These are phyloP conservation scores for Elsinoe fawcettii DNA, from an alignment of 2,329 filamentous ascomycete genomes.

Conservation along the genomic window DNA sequence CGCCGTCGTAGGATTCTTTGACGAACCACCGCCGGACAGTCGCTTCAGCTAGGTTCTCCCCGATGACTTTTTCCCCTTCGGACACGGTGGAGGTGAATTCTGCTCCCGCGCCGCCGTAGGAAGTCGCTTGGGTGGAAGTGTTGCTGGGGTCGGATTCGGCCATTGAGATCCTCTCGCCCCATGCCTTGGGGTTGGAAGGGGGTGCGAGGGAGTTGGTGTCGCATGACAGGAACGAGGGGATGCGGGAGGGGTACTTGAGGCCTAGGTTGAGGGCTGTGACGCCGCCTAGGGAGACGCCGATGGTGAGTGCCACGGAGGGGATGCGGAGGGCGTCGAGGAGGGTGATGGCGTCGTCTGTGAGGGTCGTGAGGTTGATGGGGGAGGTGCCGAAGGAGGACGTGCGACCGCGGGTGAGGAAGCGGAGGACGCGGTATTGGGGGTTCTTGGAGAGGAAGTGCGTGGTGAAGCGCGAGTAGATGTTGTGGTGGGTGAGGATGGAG, in stretches of 20 bases:
- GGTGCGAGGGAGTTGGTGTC: slow-evolving; percentile 71
- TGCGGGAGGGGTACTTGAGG: slow-evolving; percentile 53
- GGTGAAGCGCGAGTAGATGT: slow-evolving; percentile 75
- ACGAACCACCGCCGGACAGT: slow-evolving; percentile 74
- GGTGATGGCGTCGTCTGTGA: slow-evolving; percentile 59
- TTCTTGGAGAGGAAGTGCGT: slow-evolving; percentile 50
- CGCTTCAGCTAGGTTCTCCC: slow-evolving; percentile 54
- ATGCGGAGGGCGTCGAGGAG: slow-evolving; percentile 65
- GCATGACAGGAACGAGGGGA: slow-evolving; percentile 60
- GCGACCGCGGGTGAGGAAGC: slow-evolving; percentile 70
- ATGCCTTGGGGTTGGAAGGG: slow-evolving; percentile 66
- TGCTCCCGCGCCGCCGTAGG: neutral
- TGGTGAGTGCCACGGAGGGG: slow-evolving; percentile 54
- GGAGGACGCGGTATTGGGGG: slow-evolving; percentile 60
- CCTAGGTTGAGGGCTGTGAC: slow-evolving; percentile 68
- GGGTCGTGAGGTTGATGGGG: slow-evolving; percentile 51
- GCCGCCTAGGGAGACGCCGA: slow-evolving; percentile 76
- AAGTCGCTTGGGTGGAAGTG: neutral
- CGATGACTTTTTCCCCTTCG: slow-evolving; percentile 50
- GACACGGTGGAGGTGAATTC: slow-evolving; percentile 30
- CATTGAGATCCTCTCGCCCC: slow-evolving; percentile 66
- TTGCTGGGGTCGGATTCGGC: slow-evolving; percentile 46
- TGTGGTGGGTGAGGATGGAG: slow-evolving; percentile 67
- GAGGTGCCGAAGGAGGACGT: slow-evolving; percentile 34
- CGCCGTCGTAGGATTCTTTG: slow-evolving; percentile 48